Percentiles rank a stretch among this genome's conserved stretches.
These are phyloP conservation scores for Phytophthora chlamydospora DNA, from an alignment of 352 stramenopile genomes.

Conservation along the genomic window DNA sequence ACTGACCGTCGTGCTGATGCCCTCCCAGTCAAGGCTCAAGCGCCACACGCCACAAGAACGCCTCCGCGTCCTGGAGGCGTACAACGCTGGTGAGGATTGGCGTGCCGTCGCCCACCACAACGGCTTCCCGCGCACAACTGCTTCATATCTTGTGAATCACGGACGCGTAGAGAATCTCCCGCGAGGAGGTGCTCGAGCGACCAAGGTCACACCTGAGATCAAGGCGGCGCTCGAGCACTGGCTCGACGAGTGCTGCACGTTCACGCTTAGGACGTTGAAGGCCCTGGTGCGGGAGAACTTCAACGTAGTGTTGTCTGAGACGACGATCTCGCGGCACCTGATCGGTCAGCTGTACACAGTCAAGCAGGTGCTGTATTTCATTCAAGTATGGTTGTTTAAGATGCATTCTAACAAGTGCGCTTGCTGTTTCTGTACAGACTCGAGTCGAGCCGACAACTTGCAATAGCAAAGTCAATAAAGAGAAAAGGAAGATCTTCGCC, in stretches of 20 bases:
- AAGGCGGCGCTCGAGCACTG: neutral
- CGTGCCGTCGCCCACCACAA: conserved; percentile 1
- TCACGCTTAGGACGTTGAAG: conserved; percentile 1
- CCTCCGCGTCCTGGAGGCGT: neutral
- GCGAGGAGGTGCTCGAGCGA: neutral
- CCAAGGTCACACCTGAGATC: conserved; percentile 5
- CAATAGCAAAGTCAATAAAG: too few relatives aligned
- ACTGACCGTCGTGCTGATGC: too few relatives aligned
- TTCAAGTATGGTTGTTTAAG: neutral
- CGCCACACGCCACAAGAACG: too few relatives aligned
- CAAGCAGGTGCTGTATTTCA: conserved; percentile 11
- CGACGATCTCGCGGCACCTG: conserved; percentile 6
- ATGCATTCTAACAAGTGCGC: too few relatives aligned
- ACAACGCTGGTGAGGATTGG: neutral
- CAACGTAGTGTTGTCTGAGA: neutral
- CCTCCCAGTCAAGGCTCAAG: too few relatives aligned
- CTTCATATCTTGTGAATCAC: neutral
- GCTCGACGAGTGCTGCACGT: conserved; percentile 7
- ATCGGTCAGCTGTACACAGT: conserved; percentile 10
- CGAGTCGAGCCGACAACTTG: too few relatives aligned
- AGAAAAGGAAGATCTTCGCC: too few relatives aligned
- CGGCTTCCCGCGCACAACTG: neutral
- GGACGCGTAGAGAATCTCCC: neutral
- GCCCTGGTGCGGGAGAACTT: neutral
- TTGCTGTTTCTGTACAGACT: too few relatives aligned